These are phyloP conservation scores for Mortierella sp. DNA, from an alignment of 371 early-diverging fungal genomes.

Conservation along the genomic window DNA sequence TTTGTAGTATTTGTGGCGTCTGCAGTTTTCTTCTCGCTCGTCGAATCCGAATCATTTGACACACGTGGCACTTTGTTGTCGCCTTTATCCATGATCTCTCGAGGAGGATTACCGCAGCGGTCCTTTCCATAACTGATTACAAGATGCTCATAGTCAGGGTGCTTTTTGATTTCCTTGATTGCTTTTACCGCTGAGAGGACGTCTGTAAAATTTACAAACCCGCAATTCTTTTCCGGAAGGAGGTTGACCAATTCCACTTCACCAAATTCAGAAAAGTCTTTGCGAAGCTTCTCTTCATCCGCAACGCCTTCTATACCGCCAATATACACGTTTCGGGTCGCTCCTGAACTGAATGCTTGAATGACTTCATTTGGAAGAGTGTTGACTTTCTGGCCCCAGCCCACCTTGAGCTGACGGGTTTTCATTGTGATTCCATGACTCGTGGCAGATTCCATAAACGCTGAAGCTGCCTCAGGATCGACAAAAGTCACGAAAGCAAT, in stretches of 20 bases:
- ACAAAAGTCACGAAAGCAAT: slow-evolving; percentile 89
- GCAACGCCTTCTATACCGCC: slow-evolving; percentile 73
- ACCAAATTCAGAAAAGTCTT: slow-evolving; percentile 82
- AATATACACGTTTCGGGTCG: slow-evolving; percentile 87
- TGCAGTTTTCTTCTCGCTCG: too few species aligned
- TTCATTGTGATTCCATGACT: slow-evolving; percentile 74
- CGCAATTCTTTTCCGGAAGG: slow-evolving; percentile 82
- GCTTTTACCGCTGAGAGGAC: slow-evolving; percentile 80
- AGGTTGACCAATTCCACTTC: slow-evolving; percentile 84
- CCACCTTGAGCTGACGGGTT: slow-evolving; percentile 77
- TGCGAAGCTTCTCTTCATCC: slow-evolving; percentile 71
- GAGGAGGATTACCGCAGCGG: slow-evolving; percentile 77
- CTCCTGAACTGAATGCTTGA: slow-evolving; percentile 74
- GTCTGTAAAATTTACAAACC: slow-evolving; percentile 86
- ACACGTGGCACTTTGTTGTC: not conserved
- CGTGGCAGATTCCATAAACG: slow-evolving; percentile 67
- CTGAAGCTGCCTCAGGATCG: slow-evolving; percentile 74
- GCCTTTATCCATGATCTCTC: slow-evolving; percentile 10
- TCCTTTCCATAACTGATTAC: slow-evolving; percentile 87
- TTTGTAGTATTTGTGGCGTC: too few species aligned
- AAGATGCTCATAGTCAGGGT: slow-evolving; percentile 68
- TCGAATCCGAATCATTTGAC: too few species aligned
- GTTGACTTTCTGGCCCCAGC: slow-evolving; percentile 82
- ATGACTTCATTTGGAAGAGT: slow-evolving; percentile 67
- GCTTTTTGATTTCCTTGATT: slow-evolving; percentile 69